These are phyloP conservation scores for Candida coquimbonensis DNA, from an alignment of 805 yeast species.

Conservation along the genomic window DNA sequence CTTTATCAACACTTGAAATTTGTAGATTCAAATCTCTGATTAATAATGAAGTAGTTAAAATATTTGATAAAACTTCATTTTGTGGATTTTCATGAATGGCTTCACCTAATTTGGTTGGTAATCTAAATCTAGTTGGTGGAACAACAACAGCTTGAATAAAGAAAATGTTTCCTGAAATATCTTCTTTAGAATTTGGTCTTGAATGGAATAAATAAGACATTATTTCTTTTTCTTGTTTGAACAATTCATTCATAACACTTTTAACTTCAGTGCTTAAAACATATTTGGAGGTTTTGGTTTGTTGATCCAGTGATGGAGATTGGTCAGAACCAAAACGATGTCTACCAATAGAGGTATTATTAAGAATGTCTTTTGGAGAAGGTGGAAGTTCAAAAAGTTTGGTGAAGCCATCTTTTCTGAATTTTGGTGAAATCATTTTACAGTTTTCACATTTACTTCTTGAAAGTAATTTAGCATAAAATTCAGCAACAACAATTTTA, in stretches of 20 bases:
- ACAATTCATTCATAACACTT: conserved; percentile 68
- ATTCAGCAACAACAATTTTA: conserved; percentile 62
- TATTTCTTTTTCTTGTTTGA: conserved; percentile 62
- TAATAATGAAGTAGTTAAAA: conserved; percentile 70
- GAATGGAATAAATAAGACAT: conserved; percentile 75
- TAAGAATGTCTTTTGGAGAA: conserved; percentile 70
- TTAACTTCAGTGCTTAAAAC: conserved; percentile 83
- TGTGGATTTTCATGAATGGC: conserved; percentile 92
- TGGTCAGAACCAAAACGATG: no score
- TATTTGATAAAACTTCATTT: conserved; percentile 77
- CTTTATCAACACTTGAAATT: conserved; percentile 54
- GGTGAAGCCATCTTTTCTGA: conserved; percentile 90
- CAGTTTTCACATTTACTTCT: conserved; percentile 94
- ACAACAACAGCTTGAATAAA: conserved; percentile 85
- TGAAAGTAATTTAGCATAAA: conserved; percentile 63
- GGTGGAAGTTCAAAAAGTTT: conserved; percentile 88
- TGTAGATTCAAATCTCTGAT: conserved; percentile 89
- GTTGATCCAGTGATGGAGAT: no score
- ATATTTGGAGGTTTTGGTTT: conserved; percentile 48
- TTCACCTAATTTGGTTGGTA: conserved; percentile 95
- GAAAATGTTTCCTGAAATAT: conserved; percentile 67
- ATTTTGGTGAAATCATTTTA: conserved; percentile 89
- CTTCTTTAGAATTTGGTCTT: conserved; percentile 49
- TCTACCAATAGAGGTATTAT: conserved; percentile 74
- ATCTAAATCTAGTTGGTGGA: conserved; percentile 93